Evolutionary conservation across 176 grass and related monocot genomes (phyloP), one percentile per base, ranked within the genome.

Genomic region (Ampelocalamus luodianensis): DNA sequence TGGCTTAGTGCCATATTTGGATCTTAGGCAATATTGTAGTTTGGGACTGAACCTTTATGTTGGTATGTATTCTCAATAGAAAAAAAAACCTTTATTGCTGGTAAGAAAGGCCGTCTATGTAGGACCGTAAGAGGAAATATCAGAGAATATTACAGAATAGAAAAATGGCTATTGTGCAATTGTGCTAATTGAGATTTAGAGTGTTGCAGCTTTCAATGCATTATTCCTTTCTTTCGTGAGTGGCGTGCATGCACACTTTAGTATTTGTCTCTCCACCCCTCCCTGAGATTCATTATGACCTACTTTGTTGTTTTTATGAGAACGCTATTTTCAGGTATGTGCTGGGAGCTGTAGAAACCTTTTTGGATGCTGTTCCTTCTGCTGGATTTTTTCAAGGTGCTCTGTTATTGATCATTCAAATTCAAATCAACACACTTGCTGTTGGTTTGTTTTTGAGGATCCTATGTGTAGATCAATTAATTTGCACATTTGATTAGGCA

Each of bases 281-380:
- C 26, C 8, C 0, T 3, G 0, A 23, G 43, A 75, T 56, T n/a
- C 5, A 62, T 77, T 77, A 71, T 78, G 46, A 46, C 36, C 13
- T 76, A 23, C 18, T 75, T 16, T 50, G 5, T 55, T 72, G 13
- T 74, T 77, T 18, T 61, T 39, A 60, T 22, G 49, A 14, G 29
- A 48, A 10, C 24, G 23, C 13, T 45, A 59, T 48, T 85, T 88
- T 79, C 62, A 98, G 96, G 96, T 98, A 98, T 79, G 96, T 98
- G 43, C 39, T 98, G 78, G 96, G 96, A 90, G 96, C 96, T 83
- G 89, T 98, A 48, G 96, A 98, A 92, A 98, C 96, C 26, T 98
- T 98, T 90, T 93, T 98, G 78, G 91, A 90, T 92, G 96, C 96
- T 26, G 65, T 92, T 65, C 96, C 96, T 74, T 72, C 89, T 83